Evolutionary conservation across 2,329 filamentous ascomycete genomes (phyloP), one percentile per base, ranked within the genome.

Genomic region (Fusarium ambrosium): DNA sequence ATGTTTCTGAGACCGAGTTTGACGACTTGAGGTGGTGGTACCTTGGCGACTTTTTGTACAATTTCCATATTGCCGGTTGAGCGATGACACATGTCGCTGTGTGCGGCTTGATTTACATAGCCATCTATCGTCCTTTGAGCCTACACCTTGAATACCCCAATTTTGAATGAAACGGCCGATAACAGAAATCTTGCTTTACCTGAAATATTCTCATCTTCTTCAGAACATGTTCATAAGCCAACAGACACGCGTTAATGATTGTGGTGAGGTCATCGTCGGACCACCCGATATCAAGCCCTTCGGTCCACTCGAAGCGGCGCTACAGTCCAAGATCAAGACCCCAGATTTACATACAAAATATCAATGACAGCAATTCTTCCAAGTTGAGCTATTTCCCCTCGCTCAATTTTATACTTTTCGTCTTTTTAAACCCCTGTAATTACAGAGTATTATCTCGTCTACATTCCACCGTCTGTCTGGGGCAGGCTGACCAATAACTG

Each of bases 1-100:
- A 67, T 11, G 18, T 56, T 14, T 60, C 58, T 0, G 62, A 66
- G 13, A 20, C 63, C 0, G 60, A 66, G 11, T 77, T 76, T 22
- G 18, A 64, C 4, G 37, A 66, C 6, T 58, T 77, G 10, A 55
- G 20, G 11, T 70, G 59, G 39, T 18, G 11, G 3, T 7, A 16
- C n/a, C 43, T 62, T 45, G 13, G 39, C 1, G 32, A 62, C 59
- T 48, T 62, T 27, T 45, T 62, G 2, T 7, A 14, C 7, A n/a
- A 48, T 22, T 45, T 34, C n/a, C 39, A 39, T 14, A 45, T 62
- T 16, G 36, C 22, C 4, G 59, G 39, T 32, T 62, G 32, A 45
- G 43, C 18, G 2, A 56, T 16, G 32, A n/a, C 7, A 9, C 4
- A n/a, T 34, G 18, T 9, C 18, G 51, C 29, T 3, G 51, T 16